These are phyloP conservation scores for Helotiales sp. DNA, from an alignment of 2,329 filamentous ascomycete species.

Conservation along the genomic window DNA sequence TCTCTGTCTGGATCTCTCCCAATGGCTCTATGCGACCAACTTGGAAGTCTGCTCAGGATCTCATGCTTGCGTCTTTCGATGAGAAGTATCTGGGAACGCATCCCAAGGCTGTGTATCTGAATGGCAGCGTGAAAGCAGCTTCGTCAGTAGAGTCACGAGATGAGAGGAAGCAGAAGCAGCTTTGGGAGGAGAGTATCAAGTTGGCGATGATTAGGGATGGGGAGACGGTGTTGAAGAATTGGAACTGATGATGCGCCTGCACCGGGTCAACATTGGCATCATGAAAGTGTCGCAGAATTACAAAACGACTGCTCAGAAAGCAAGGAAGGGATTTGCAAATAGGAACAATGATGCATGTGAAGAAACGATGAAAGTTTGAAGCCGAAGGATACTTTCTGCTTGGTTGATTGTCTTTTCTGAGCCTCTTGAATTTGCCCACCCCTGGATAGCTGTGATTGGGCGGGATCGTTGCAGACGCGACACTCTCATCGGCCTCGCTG, in stretches of 20 bases:
- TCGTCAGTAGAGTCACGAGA: slow-evolving; percentile 44
- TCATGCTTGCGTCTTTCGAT: slow-evolving; percentile 44
- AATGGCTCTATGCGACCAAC: slow-evolving; percentile 44
- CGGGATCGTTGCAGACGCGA: too few relatives aligned
- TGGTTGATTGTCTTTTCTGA: too few relatives aligned
- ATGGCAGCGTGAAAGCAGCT: slow-evolving; percentile 43
- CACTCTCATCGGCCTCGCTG: not conserved
- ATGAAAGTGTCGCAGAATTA: not conserved
- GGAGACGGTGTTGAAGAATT: slow-evolving; percentile 21
- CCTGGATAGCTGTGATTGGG: too few relatives aligned
- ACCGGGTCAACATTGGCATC: not conserved
- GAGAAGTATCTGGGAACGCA: slow-evolving; percentile 27
- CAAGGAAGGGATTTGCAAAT: too few relatives aligned
- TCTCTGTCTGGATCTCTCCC: slow-evolving; percentile 36
- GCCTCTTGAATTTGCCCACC: too few relatives aligned
- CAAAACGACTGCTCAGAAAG: too few relatives aligned
- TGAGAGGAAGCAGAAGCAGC: slow-evolving; percentile 40
- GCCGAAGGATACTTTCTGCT: too few relatives aligned
- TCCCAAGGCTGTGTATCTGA: slow-evolving; percentile 42
- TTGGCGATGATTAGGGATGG: slow-evolving; percentile 27
- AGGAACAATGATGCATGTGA: too few relatives aligned
- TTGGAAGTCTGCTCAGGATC: slow-evolving; percentile 46
- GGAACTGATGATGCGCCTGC: slow-evolving; percentile 5
- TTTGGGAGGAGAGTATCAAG: slow-evolving; percentile 44
- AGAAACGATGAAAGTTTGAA: too few relatives aligned